Base-by-base conservation (phyloP, 2,329 filamentous ascomycete species). In the Hypoxylon sp. region DNA sequence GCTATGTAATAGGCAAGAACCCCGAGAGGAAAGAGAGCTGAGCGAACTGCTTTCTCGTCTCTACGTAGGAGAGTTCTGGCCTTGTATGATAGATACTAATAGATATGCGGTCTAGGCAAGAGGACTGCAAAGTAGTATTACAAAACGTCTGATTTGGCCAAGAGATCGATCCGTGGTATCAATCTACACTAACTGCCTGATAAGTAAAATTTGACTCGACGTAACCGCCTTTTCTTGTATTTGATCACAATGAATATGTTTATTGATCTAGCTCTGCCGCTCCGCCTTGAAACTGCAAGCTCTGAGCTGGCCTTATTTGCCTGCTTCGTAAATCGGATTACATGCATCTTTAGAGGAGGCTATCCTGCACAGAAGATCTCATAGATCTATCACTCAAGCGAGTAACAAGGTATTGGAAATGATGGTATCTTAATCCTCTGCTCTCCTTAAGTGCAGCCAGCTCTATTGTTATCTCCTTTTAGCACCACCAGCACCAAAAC, bases 1-100 rank as follows among this genome's bases (percentile, higher is more conserved):
- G 43, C 60, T 62, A 55, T 45, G 46, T 45, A 58, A 63, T 52
- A 58, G 52, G 52, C 53, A 43, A 25, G n/a, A 23, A 45, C 38
- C 41, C 48, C 19, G 57, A 48, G 52, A 55, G 38, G 30, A 32
- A 30, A 55, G 6, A 45, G 49, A 60, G 14, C 9, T 23, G 17
- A 43, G n/a, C 30, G 2, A 45, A 51, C 19, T 36, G n/a, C n/a
- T 4, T 25, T 30, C 38, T 34, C 36, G 19, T 60, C 59, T 62
- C 41, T 32, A 45, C 6, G 5, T 17, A 19, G 23, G 41, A 58
- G 17, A 4, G 41, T 28, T 32, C 34, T 10, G 4, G 60, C 51
- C 60, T 63, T 63, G 60, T 63, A 63, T 63, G 58, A 61, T 61
- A 61, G 58, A 61, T 48, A 61, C 49, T 65, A 66, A 57, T 68